These are phyloP conservation scores for Ganoderma boninense DNA, from an alignment of 1,284 basidiomycete species.

Conservation along the genomic window DNA sequence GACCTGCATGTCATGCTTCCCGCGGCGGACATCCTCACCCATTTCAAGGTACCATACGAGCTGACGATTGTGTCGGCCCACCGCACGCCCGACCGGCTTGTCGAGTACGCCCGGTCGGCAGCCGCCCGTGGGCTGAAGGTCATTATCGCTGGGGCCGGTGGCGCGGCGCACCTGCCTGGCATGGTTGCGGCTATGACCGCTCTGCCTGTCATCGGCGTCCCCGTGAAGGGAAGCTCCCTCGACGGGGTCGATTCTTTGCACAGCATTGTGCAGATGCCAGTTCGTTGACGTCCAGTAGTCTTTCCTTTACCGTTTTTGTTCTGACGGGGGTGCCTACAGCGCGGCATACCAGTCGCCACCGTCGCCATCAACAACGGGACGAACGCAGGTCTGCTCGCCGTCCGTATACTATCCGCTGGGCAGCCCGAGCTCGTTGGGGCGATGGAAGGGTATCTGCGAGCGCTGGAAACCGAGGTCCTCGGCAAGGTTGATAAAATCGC, in stretches of 20 bases:
- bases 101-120: constrained; percentile 85
- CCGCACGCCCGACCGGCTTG: constrained; percentile 90
- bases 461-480: constrained; percentile 85
- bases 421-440: constrained; percentile 71
- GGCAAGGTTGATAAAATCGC: constrained; percentile 84
- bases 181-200: constrained; percentile 98
- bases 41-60: constrained; percentile 90
- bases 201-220: constrained; percentile 95
- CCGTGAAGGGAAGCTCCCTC: constrained; percentile 93
- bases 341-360: constrained; percentile 96
- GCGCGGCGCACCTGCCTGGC: constrained; percentile 96
- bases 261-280: constrained; percentile 99
- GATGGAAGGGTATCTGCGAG: constrained; percentile 82
- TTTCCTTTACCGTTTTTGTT: constrained; percentile 7
- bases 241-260: constrained; percentile 97
- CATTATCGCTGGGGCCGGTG: constrained; percentile 96
- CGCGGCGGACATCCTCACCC: constrained; percentile 86
- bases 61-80: constrained; percentile 97
- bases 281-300: constrained; percentile 49
- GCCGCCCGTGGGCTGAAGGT: constrained; percentile 77
- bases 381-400: constrained; percentile 93
- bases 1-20: constrained; percentile 94
- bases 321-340: constrained; percentile 52
- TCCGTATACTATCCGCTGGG: constrained; percentile 85
- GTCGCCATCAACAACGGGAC: constrained; percentile 97